Evolutionary conservation across 2,329 filamentous ascomycete species (phyloP), one percentile per base, ranked within the genome.

Genomic region (Lasiodiplodia sp.): DNA sequence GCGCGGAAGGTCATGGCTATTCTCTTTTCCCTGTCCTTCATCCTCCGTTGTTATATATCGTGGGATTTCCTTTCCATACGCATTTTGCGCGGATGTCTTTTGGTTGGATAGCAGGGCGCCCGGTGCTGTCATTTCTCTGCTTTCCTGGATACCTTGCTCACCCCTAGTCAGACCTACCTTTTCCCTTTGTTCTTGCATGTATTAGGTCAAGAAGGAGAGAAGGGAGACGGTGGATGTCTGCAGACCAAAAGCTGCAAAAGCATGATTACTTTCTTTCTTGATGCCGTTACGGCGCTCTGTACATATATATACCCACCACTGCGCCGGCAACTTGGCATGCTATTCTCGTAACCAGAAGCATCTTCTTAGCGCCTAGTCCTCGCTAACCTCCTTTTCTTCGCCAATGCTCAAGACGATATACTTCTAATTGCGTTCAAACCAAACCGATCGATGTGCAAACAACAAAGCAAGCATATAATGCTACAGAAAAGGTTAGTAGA

Each of bases 81-180:
- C 44, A 52, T 64, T 64, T 64, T n/a, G 47, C 16, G 21, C 31
- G 10, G n/a, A 64, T 53, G 31, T 64, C 34, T 49, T 34, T 49
- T 51, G 55, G 18, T 66, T 66, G 63, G n/a, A 66, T 66, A 66
- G 63, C 63, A 66, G 38, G 63, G 51, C 63, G 63, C 63, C 37
- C 44, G 63, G 63, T 66, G 63, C 63, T 66, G 51, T 52, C 47
- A 64, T 64, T n/a, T 40, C 44, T 56, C 37, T 56, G 18, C 63
- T 56, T 47, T 53, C 37, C 60, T 38, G 44, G 60, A 52, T 52
- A 52, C 60, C 10, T 64, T 25, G 7, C 25, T 47, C 57, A n/a
- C 38, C 23, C 11, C 40, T 44, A 64, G 60, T 64, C 60, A 64
- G 11, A 31, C 18, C 25, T 34, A 25, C 40, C 18, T 23, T 52